Conservation (phyloP, 208 protist species). For the Lotmaria passim region DNA sequence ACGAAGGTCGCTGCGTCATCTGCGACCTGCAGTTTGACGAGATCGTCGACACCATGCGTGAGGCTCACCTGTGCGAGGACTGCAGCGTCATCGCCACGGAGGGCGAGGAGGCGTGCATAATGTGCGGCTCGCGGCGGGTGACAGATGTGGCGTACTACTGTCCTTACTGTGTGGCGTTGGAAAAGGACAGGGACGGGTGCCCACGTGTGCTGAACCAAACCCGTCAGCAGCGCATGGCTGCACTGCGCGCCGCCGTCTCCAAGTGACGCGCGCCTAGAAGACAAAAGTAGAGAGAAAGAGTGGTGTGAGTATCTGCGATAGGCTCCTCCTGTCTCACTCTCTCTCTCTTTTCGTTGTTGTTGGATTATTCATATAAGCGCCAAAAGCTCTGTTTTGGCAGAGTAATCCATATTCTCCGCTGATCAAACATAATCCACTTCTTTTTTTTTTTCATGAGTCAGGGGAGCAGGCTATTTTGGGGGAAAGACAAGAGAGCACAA, state of each 20-base stretch:
- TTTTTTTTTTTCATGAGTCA: too few relatives aligned
- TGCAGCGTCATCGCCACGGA: conserved; percentile 74
- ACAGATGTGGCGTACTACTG: conserved; percentile 91
- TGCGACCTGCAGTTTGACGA: conserved; percentile 88
- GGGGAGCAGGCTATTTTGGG: too few relatives aligned
- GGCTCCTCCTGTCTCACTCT: too few relatives aligned
- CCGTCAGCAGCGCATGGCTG: conserved; percentile 69
- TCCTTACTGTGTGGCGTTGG: conserved; percentile 81
- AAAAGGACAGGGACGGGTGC: conserved; percentile 91
- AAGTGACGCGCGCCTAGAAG: conserved; percentile 12
- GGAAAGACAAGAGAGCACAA: too few relatives aligned
- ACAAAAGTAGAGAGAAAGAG: not conserved
- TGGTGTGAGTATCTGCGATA: too few relatives aligned
- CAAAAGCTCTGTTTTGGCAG: too few relatives aligned
- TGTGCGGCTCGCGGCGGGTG: conserved; percentile 67
- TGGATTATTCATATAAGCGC: too few relatives aligned
- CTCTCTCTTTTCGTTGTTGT: too few relatives aligned
- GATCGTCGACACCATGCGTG: conserved; percentile 73
- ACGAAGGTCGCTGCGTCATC: conserved; percentile 91
- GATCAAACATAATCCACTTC: too few relatives aligned
- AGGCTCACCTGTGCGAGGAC: conserved; percentile 87
- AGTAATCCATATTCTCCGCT: not conserved
- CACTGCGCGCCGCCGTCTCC: conserved; percentile 35
- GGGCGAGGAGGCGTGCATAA: conserved; percentile 84
- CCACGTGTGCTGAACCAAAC: conserved; percentile 83